Percentiles rank a stretch among this genome's conserved stretches.
Conservation (phyloP, 208 protist species). For the Trypanosoma cruzi region DNA sequence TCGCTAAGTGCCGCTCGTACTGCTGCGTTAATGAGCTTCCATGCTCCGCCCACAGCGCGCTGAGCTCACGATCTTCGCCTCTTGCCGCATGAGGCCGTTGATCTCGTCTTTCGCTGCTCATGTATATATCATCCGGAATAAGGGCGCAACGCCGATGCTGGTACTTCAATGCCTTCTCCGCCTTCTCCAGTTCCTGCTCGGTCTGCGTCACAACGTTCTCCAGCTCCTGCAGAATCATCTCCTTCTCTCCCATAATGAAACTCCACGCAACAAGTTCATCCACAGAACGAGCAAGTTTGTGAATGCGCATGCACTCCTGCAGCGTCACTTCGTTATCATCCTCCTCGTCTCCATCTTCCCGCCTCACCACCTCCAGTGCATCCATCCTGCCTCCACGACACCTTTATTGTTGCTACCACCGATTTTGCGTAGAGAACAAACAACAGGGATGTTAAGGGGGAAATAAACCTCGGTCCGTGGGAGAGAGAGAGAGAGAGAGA, state of each 20-base stretch:
- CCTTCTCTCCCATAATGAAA: conserved; percentile 49
- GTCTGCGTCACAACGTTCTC: conserved; percentile 31
- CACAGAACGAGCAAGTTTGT: conserved; percentile 47
- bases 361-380: neutral
- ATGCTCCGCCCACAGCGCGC: conserved; percentile 17
- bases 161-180: conserved; percentile 3
- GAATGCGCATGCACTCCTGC: conserved; percentile 40
- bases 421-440: no score
- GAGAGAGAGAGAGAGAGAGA: no score
- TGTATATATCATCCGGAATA: conserved; percentile 4
- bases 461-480: no score
- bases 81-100: conserved; percentile 4
- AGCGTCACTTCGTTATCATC: conserved; percentile 39
- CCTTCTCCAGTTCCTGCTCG: conserved; percentile 24
- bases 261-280: conserved; percentile 59
- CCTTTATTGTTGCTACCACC: neutral
- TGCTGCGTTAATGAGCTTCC: conserved; percentile 31
- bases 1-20: conserved; percentile 35
- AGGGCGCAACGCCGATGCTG: conserved; percentile 37
- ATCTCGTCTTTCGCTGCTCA: neutral
- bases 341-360: neutral
- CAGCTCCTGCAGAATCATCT: conserved; percentile 41
- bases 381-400: neutral
- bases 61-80: conserved; percentile 25
- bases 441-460: no score